Evolutionary conservation across 345 rosid species (phyloP), one percentile per base, ranked within the genome.

Genomic region (Dipteronia dyeriana): DNA sequence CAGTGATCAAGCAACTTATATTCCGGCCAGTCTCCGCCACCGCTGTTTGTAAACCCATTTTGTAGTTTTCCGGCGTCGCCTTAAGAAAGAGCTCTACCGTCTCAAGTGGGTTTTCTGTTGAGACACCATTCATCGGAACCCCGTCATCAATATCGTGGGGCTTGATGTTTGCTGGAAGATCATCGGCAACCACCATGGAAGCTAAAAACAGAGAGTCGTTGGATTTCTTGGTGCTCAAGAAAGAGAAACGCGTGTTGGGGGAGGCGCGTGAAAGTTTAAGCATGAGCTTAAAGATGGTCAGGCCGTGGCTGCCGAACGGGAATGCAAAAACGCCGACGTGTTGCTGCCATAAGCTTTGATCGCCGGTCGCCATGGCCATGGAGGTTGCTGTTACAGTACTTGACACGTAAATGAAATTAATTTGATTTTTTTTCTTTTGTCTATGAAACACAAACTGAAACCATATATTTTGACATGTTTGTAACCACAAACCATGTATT

Each of bases 251-350:
- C 0, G 80, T 80, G 23, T 77, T 41, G 2, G 91, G 91, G 68
- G 87, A 12, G 0, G 86, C 75, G 6, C 66, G 17, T 39, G 94
- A 94, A 12, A 92, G 76, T 68, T 79, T 84, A 54, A 73, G 72
- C 1, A 81, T 82, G 26, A 92, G 75, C 60, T 86, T 45, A 12
- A 88, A 82, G 65, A 90, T 86, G 20, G 94, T 80, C 64, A 84
- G 53, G 0, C 87, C 87, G 71, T 92, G 96, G 75, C 86, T 79
- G 29, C 88, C 84, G 38, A 86, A 90, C 19, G 93, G 93, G 75
- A 91, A 92, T 23, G 93, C 90, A 29, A 92, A 79, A 43, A 88
- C 84, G 0, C 89, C 91, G 4, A 89, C 87, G 79, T 88, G 95
- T 49, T 43, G 78, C 31, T n/a, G 47, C 22, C 5, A 13, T 56